phyloP scores from a whole-genome alignment of 352 stramenopile genomes.

The Discostella stelligera region DNA sequence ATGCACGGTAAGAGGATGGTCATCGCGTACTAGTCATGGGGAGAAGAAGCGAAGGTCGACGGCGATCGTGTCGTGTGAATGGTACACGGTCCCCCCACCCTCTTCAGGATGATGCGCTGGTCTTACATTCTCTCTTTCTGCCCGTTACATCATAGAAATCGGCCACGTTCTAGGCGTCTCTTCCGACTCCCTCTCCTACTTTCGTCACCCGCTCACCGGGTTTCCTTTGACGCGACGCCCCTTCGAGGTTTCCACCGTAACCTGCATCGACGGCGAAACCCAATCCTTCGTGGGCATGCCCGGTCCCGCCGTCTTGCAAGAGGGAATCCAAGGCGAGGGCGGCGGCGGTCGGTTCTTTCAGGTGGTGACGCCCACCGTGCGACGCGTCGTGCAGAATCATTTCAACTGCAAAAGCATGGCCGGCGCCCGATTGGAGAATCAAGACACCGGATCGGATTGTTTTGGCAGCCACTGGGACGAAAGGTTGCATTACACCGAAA shows the following conservation, averaged over 20 bases:
- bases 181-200: constrained; percentile 48
- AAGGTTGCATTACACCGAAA: constrained; percentile 47
- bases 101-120: too few species aligned
- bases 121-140: background rate
- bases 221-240: constrained; percentile 40
- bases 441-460: constrained; percentile 42
- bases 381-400: constrained; percentile 52
- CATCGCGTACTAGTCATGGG: too few species aligned
- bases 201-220: constrained; percentile 43
- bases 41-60: too few species aligned
- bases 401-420: constrained; percentile 53
- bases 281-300: constrained; percentile 26
- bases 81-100: too few species aligned
- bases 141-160: constrained; percentile 25
- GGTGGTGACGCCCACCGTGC: constrained; percentile 51
- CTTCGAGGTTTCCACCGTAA: constrained; percentile 32
- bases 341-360: constrained; percentile 26
- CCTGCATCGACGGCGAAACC: constrained; percentile 30
- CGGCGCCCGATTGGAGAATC: constrained; percentile 57
- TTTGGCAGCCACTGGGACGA: constrained; percentile 61
- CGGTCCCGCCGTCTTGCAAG: constrained; percentile 27
- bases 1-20: constrained; percentile 38
- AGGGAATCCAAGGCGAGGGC: constrained; percentile 11
- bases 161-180: constrained; percentile 50
- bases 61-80: too few species aligned